phyloP scores from a whole-genome alignment of 805 yeast genomes.

The Metschnikowia hibisci region DNA sequence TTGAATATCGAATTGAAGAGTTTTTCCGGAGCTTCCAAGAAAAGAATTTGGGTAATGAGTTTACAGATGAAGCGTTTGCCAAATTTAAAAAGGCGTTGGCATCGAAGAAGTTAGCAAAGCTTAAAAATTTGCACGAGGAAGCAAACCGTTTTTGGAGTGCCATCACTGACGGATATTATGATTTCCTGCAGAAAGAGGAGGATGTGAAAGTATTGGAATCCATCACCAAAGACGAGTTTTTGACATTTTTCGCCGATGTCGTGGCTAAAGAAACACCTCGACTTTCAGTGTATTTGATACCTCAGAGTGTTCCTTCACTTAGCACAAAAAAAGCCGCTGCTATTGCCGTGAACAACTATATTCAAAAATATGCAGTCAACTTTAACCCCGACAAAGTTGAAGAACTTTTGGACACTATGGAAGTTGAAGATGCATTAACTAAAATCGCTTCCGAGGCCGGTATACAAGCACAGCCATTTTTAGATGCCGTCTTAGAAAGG shows the following conservation, averaged over 20 bases:
- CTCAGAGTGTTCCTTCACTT: slow-evolving; percentile 37
- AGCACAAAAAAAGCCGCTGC: slow-evolving; percentile 20
- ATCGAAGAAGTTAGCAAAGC: slow-evolving; percentile 61
- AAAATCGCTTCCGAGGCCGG: slow-evolving; percentile 7
- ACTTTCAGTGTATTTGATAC: slow-evolving; percentile 44
- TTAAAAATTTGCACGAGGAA: slow-evolving; percentile 79
- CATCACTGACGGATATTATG: slow-evolving; percentile 73
- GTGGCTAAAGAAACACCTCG: slow-evolving; percentile 27
- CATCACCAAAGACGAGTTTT: slow-evolving; percentile 54
- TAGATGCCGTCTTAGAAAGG: slow-evolving; percentile 17
- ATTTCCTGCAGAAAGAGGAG: slow-evolving; percentile 56
- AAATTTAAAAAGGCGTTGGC: slow-evolving; percentile 68
- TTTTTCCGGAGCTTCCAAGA: slow-evolving; percentile 50
- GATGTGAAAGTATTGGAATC: slow-evolving; percentile 54
- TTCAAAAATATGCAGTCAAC: slow-evolving; percentile 21
- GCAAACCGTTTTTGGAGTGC: slow-evolving; percentile 58
- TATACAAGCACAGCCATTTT: slow-evolving; percentile 9
- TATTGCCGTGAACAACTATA: slow-evolving; percentile 25
- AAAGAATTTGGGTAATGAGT: slow-evolving; percentile 36
- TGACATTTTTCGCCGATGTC: slow-evolving; percentile 48
- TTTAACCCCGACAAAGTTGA: slow-evolving; percentile 26
- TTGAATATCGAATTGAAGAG: slow-evolving; percentile 71
- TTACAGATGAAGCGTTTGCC: slow-evolving; percentile 62
- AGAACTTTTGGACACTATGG: slow-evolving; percentile 7
- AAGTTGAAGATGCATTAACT: slow-evolving; percentile 18